phyloP scores from a whole-genome alignment of 2,329 filamentous ascomycete genomes.

The Cercospora zeina region DNA sequence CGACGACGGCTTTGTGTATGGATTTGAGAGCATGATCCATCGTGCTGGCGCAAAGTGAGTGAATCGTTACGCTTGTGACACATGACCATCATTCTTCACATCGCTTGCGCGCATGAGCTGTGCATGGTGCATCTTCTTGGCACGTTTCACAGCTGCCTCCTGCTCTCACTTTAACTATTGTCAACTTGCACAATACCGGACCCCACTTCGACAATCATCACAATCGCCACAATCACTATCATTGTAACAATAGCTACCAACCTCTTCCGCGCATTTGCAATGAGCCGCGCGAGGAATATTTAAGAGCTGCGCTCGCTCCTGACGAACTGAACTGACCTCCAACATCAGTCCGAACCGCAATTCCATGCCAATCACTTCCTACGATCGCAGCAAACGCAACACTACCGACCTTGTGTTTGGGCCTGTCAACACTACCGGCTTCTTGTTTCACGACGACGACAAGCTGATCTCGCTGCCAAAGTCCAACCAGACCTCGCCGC shows the following conservation, averaged over 20 bases:
- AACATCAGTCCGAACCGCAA: conserved; percentile 74
- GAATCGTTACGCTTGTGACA: conserved; percentile 45
- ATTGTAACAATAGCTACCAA: conserved; percentile 24
- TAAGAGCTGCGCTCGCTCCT: conserved; percentile 6
- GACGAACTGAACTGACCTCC: conserved; percentile 30
- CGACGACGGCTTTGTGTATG: conserved; percentile 60
- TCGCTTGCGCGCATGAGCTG: conserved; percentile 15
- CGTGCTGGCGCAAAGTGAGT: conserved; percentile 79
- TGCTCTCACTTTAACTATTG: conserved; percentile 13
- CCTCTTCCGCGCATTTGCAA: conserved; percentile 13
- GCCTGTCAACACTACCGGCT: conserved; percentile 80
- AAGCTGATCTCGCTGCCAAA: conserved; percentile 45
- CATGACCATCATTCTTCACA: not conserved
- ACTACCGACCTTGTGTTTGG: conserved; percentile 62
- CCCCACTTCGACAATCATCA: conserved; percentile 12
- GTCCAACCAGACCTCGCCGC: conserved; percentile 52
- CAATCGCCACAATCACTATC: conserved; percentile 11
- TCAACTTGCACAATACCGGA: conserved; percentile 10
- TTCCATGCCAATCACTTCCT: conserved; percentile 83
- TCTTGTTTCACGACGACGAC: conserved; percentile 71
- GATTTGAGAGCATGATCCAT: conserved; percentile 67
- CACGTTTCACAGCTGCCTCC: conserved; percentile 8
- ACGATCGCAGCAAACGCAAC: conserved; percentile 64
- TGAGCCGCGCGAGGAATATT: conserved; percentile 23
- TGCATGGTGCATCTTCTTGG: conserved; percentile 5